These are phyloP conservation scores for Colletotrichum karsti DNA, from an alignment of 2,329 filamentous ascomycete genomes.

Conservation along the genomic window DNA sequence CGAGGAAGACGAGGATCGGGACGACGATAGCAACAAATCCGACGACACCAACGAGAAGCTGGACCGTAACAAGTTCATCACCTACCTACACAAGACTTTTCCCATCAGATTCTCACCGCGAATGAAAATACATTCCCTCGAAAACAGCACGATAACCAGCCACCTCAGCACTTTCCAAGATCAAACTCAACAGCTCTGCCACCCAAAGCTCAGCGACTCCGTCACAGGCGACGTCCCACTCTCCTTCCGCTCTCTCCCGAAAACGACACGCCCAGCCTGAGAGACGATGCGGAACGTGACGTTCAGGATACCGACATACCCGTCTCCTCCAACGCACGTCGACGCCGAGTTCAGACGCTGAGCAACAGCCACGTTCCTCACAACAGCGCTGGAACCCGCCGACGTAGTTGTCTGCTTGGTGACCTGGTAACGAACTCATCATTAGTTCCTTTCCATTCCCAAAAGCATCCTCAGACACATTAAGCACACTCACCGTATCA, in stretches of 20 bases:
- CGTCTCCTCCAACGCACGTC: constrained; percentile 18
- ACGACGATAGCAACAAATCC: no score
- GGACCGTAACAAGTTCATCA: no score
- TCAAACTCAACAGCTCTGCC: constrained; percentile 9
- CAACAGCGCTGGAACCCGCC: background rate
- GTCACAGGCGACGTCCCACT: constrained; percentile 11
- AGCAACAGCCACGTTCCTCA: constrained; percentile 20
- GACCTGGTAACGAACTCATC: background rate
- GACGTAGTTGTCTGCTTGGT: constrained; percentile 18
- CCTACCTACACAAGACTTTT: no score
- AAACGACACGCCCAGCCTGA: constrained; percentile 3
- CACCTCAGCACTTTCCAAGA: background rate
- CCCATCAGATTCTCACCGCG: no score
- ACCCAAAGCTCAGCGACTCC: constrained; percentile 18
- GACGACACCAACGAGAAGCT: no score
- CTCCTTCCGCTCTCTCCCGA: constrained; percentile 18
- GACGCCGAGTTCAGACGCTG: constrained; percentile 21
- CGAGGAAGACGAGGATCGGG: no score
- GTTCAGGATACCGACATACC: constrained; percentile 30
- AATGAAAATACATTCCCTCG: no score
- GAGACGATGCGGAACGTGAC: constrained; percentile 29
- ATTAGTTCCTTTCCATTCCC: no score
- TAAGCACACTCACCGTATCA: constrained; percentile 13
- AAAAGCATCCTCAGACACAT: no score
- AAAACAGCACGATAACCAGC: no score